Evolutionary conservation across 352 stramenopile species (phyloP), one percentile per base, ranked within the genome.

Genomic region (Phytophthora sojae): DNA sequence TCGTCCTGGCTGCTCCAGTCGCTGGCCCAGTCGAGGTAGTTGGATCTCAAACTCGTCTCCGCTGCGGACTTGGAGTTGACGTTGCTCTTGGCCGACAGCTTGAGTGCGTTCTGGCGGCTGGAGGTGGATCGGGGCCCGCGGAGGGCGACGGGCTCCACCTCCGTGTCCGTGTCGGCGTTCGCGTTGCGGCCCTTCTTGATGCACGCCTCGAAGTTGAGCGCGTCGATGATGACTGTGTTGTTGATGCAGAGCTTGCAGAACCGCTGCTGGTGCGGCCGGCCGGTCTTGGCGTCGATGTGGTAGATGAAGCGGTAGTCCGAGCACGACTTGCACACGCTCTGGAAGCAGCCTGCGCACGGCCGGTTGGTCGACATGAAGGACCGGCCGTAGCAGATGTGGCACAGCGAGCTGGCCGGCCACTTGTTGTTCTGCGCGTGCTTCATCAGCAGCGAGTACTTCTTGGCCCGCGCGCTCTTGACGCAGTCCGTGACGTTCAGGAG

Each of bases 171-270:
- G 21, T 71, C 69, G 2, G 54, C 50, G 37, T 63, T 74, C 4
- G 61, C 54, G 25, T 59, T 52, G 3, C 56, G 50, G 11, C 29
- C 53, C 8, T 75, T 76, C 60, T 71, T 72, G 37, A 77, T 72
- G 1, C 65, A 71, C 12, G 64, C 69, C 61, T 81, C 77, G 26
- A 81, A 80, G 29, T 67, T 76, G 4, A 75, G 53, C 4, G 75
- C 63, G 53, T 77, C 61, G 25, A 80, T 69, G 51, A 75, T 50
- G 9, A 76, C 73, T 2, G 73, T 80, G 49, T 67, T 71, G 67
- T 81, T 81, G 50, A 85, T 80, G 25, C 79, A 86, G 32, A 80
- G 75, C 35, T 75, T 81, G 49, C 80, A 88, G 59, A 88, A 88
- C 5, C 76, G 76, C 7, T 82, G 72, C 35, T 73, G 74, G 23